These are phyloP conservation scores for Alternaria ventricosa DNA, from an alignment of 2,329 filamentous ascomycete genomes.

Conservation along the genomic window DNA sequence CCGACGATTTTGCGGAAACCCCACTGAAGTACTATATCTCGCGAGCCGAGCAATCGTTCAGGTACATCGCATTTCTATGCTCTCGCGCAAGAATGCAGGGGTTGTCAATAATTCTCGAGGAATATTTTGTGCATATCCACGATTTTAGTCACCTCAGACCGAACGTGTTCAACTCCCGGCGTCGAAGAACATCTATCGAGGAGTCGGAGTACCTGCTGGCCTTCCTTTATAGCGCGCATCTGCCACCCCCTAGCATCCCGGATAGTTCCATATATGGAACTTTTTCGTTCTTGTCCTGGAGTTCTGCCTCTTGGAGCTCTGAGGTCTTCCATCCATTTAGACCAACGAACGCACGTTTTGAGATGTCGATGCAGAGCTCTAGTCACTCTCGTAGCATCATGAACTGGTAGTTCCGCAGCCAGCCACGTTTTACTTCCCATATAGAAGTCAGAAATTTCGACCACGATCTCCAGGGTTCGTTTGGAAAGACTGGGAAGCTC, in stretches of 20 bases:
- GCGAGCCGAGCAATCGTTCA: background rate
- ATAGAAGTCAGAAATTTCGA: background rate
- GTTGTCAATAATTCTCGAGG: no score
- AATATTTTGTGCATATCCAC: background rate
- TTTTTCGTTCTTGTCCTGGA: background rate
- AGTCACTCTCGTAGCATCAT: background rate
- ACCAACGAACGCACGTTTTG: background rate
- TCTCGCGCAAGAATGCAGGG: background rate
- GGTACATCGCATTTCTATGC: background rate
- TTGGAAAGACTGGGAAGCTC: background rate
- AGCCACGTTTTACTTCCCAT: background rate
- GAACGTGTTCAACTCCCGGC: background rate
- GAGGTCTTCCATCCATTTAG: background rate
- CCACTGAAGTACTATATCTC: background rate
- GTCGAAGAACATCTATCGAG: background rate
- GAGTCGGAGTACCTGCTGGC: background rate
- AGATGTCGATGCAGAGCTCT: background rate
- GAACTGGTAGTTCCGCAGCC: background rate
- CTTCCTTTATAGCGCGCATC: background rate
- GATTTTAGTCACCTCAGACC: background rate
- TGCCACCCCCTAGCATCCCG: background rate
- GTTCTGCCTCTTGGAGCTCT: background rate
- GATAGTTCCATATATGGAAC: background rate
- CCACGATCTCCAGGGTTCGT: background rate
- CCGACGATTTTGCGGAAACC: background rate